A percentile compares a stretch with the other conserved stretches of the same genome.
These are phyloP conservation scores for Immersiella caudata DNA, from an alignment of 495 filamentous ascomycete genomes.

Conservation along the genomic window DNA sequence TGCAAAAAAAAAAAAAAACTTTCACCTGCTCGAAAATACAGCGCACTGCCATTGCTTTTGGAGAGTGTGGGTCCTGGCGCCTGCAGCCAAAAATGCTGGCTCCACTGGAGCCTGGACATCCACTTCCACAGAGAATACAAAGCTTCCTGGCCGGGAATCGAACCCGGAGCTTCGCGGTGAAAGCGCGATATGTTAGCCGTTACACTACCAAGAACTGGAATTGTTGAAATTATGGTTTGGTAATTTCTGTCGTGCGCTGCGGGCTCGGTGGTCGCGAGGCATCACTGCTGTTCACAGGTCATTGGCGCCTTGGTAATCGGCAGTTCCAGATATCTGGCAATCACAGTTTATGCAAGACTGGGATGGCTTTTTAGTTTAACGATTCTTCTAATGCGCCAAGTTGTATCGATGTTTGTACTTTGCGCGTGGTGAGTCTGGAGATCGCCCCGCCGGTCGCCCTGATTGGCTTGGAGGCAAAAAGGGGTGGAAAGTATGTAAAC, in stretches of 20 bases:
- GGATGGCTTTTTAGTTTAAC: too few relatives aligned
- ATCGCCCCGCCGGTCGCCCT: too few relatives aligned
- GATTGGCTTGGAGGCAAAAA: too few relatives aligned
- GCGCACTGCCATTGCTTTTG: not conserved
- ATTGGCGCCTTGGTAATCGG: too few relatives aligned
- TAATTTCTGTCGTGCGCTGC: not conserved
- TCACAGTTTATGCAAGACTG: too few relatives aligned
- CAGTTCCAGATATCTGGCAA: too few relatives aligned
- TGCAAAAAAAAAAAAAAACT: not conserved
- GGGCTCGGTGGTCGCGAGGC: too few relatives aligned
- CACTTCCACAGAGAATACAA: not conserved
- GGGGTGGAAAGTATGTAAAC: too few relatives aligned
- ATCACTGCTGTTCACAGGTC: too few relatives aligned
- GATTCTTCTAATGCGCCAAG: too few relatives aligned
- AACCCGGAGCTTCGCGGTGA: slow-evolving; percentile 1
- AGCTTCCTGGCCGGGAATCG: not conserved
- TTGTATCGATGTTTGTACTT: too few relatives aligned
- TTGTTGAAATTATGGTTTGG: not conserved
- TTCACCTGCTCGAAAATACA: not conserved
- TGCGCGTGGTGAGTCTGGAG: too few relatives aligned
- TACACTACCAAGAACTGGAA: not conserved
- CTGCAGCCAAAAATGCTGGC: not conserved
- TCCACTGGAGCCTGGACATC: not conserved
- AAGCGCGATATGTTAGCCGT: not conserved
- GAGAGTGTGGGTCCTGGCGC: not conserved